Percentiles rank a stretch among this genome's conserved stretches.
phyloP scores from a whole-genome alignment of 345 rosid species.

The Microcos paniculata region DNA sequence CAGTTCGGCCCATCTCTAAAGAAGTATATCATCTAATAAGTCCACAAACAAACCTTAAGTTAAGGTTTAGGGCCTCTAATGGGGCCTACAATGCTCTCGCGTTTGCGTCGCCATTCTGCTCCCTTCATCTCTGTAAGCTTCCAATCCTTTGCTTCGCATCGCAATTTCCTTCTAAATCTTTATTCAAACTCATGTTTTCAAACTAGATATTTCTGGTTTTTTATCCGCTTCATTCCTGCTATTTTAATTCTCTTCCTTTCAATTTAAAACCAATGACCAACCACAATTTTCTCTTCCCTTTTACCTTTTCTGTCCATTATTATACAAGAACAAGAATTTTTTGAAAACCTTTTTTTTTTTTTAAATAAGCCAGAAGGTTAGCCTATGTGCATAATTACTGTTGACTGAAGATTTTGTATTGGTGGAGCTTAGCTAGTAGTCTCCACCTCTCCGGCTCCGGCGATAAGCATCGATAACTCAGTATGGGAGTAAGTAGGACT shows the following conservation, averaged over 20 bases:
- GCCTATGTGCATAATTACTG: no score
- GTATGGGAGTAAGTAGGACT: not conserved
- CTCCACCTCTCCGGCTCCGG: no score
- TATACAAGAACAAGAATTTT: not conserved
- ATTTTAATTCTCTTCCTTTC: not conserved
- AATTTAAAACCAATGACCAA: not conserved
- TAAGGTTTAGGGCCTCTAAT: no score
- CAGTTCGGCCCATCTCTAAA: no score
- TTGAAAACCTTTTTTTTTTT: no score
- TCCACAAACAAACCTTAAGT: no score
- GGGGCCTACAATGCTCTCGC: slow-evolving; percentile 7
- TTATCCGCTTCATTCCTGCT: not conserved
- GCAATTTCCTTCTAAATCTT: not conserved
- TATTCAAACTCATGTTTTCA: not conserved
- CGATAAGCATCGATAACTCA: not conserved
- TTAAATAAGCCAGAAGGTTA: no score
- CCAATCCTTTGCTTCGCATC: no score
- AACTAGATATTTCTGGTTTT: not conserved
- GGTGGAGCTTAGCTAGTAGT: not conserved
- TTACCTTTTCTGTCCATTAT: not conserved
- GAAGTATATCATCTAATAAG: no score
- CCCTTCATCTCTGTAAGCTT: not conserved
- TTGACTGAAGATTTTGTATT: no score
- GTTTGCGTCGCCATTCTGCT: not conserved
- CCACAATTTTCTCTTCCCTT: not conserved